phyloP scores from a whole-genome alignment of 371 early-diverging fungal genomes.

The Zychaea mexicana region DNA sequence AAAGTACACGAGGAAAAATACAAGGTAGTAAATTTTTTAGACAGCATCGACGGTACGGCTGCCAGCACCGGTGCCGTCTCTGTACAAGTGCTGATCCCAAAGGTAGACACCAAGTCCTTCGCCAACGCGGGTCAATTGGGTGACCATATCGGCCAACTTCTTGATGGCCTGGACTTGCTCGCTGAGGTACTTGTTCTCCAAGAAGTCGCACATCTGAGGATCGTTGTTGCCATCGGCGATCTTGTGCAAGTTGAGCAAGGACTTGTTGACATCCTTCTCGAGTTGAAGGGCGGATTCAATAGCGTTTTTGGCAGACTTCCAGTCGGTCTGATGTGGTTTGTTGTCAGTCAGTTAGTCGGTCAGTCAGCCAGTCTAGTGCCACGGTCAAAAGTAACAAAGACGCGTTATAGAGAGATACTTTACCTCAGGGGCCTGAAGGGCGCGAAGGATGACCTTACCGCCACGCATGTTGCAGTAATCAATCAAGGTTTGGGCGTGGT shows the following conservation, averaged over 20 bases:
- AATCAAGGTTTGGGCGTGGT: constrained; percentile 59
- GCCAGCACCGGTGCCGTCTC: constrained; percentile 49
- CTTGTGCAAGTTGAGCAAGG: constrained; percentile 67
- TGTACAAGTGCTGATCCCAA: constrained; percentile 66
- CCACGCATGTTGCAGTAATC: constrained; percentile 63
- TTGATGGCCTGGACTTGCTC: constrained; percentile 76
- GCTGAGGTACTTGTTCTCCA: constrained; percentile 61
- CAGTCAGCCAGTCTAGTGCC: neutral
- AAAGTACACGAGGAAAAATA: neutral
- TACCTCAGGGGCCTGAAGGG: constrained; percentile 58
- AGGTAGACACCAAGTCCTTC: constrained; percentile 57
- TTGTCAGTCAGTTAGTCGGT: too few relatives aligned
- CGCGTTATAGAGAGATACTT: too few relatives aligned
- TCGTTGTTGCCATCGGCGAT: constrained; percentile 62
- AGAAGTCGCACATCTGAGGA: constrained; percentile 71
- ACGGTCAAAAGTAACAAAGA: too few relatives aligned
- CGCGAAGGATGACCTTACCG: constrained; percentile 50
- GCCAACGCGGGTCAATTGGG: constrained; percentile 67
- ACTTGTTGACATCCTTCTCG: constrained; percentile 74
- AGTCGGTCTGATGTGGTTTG: constrained; percentile 44
- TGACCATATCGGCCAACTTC: constrained; percentile 65
- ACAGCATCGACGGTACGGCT: constrained; percentile 32
- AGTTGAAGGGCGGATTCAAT: constrained; percentile 69
- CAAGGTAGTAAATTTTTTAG: neutral
- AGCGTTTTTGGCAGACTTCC: constrained; percentile 68